Base-by-base conservation (phyloP, 2,329 filamentous ascomycete genomes). In the Blumeriella jaapii region DNA sequence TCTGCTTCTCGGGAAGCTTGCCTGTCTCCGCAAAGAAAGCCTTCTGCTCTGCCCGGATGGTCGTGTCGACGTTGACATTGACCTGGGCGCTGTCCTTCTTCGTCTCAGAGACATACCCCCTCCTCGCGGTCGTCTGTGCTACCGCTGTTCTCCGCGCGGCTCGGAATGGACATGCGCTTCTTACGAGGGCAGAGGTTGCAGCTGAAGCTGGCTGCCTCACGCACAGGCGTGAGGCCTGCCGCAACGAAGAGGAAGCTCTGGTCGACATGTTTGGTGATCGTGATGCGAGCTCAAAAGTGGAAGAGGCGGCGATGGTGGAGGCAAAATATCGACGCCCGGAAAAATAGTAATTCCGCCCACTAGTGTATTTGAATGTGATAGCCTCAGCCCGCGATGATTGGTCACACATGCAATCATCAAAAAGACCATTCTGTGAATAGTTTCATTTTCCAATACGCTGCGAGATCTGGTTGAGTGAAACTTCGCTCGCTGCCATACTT, bases 1-100 rank as follows among this genome's bases (percentile, higher is more conserved):
- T 42, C 32, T 51, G 37, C 9, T 49, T 37, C 28, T 49, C 42
- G 10, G 52, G 45, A 18, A 48, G 41, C 36, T 53, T 56, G n/a
- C 54, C 53, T 25, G 52, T 54, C 46, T 55, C 49, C 29, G 73
- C 66, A 42, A 77, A 74, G 59, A 93, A 91, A 19, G 82, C 77
- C 58, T 82, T 82, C 62, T 89, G 85, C 48, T 94, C 85, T 41
- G 86, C 68, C 58, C 82, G 82, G 61, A 94, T 87, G 41, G 85
- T 78, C 8, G 80, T 82, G 53, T 94, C 85, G 39, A 85, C 63
- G 50, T 74, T 78, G 53, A 94, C 63, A 50, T 74, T 78, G 53
- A 94, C 82, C 56, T 86, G 84, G 32, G 85, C 84, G 59, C 75
- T 72, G 50, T 83, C 77, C 47, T 76, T 70, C 65, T 80, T 85